Conservation (phyloP, 2,329 filamentous ascomycete genomes). For the Fusarium devonianum region DNA sequence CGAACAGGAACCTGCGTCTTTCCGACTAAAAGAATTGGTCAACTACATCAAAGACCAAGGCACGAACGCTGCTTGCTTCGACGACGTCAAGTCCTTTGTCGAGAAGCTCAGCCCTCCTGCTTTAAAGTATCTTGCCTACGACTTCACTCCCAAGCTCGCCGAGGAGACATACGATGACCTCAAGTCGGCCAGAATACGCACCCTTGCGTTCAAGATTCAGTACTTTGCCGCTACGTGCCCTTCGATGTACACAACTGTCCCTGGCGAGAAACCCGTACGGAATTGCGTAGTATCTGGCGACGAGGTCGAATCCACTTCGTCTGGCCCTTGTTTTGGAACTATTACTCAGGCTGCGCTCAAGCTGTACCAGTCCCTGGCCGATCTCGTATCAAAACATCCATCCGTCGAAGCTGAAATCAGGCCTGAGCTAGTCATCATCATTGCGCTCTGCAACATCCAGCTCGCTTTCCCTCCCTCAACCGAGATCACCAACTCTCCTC, state of each 20-base stretch:
- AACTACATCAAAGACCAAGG: conserved; percentile 48
- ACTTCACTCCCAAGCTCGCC: conserved; percentile 46
- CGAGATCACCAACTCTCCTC: conserved; percentile 22
- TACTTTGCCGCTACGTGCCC: conserved; percentile 54
- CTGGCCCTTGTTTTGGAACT: conserved; percentile 35
- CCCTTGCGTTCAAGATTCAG: conserved; percentile 52
- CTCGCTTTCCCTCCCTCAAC: conserved; percentile 41
- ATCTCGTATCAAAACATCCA: conserved; percentile 13
- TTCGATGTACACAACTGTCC: conserved; percentile 32
- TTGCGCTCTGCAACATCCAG: conserved; percentile 47
- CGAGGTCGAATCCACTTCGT: conserved; percentile 27
- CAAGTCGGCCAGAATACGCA: conserved; percentile 39
- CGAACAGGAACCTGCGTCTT: conserved; percentile 40
- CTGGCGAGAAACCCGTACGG: conserved; percentile 29
- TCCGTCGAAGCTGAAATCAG: conserved; percentile 37
- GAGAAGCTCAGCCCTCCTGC: conserved; percentile 52
- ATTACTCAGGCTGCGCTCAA: conserved; percentile 37
- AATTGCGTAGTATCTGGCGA: conserved; percentile 38
- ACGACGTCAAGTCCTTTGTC: conserved; percentile 56
- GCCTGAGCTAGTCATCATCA: conserved; percentile 47
- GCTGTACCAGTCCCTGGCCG: conserved; percentile 24
- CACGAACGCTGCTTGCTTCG: conserved; percentile 53
- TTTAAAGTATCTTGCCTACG: conserved; percentile 49
- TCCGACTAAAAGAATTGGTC: conserved; percentile 46
- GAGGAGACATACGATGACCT: conserved; percentile 38